Base-by-base conservation (phyloP, 179 eudicot species). In the Carnegiea gigantea region DNA sequence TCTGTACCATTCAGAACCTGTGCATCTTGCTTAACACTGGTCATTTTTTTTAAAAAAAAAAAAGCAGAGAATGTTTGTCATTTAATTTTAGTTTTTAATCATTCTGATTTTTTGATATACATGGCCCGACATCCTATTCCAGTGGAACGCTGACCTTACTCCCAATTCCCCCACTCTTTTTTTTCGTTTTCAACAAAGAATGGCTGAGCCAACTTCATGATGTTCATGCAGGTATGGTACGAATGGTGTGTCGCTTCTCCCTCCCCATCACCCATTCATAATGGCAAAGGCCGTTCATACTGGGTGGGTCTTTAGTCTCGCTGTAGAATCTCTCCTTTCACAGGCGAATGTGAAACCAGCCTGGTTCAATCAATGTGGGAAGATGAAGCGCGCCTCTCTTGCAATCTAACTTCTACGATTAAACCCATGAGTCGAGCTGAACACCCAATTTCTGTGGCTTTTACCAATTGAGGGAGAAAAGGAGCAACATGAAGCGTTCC, bases 241-340 rank as follows among this genome's bases (percentile, higher is more conserved):
- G 99, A 96, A 82, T 96, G 99, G 99, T 91, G 91, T 80, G 91
- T 94, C 46, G 83, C 90, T 12, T 88, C 91, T 73, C 96, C 99
- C 24, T 74, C 82, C 14, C 51, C 93, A 51, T 87, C 93, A 73
- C 91, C 99, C 15, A 85, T 96, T 79, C 99, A 96, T 84, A 96
- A 96, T 86, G 82, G 86, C 80, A 92, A 89, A 73, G 99, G 99
- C 10, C 95, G 99, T 59, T 96, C 99, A 6, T 93, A 94, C 81
- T 96, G 99, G 99, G 99, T 94, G 59, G 99, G 99, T 75, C 93
- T 96, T 23, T 93, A 87, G 74, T 44, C 28, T 44, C 38, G 24
- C 33, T 18, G 44, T 21, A 40, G 48, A 15, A 57, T 57, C 23
- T 18, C 44, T 5, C 62, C 62, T 18, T 57, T 5, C 0, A 20